A percentile compares a stretch with the other conserved stretches of the same genome.
phyloP scores from a whole-genome alignment of 306 rosid genomes.

The Quercus aquifolioides region DNA sequence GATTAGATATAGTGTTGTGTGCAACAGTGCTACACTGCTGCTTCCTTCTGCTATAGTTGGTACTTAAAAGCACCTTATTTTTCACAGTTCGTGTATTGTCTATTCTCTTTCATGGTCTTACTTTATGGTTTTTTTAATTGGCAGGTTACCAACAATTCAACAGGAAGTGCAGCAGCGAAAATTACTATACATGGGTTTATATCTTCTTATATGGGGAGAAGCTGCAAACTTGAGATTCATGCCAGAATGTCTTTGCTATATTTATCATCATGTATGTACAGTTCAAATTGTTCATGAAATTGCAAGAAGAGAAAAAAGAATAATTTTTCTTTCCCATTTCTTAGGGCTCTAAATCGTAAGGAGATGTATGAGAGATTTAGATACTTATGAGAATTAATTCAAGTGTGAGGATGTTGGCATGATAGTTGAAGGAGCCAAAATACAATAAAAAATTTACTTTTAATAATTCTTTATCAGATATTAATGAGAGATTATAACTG shows the following conservation, averaged over 20 bases:
- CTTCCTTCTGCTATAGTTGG: not conserved
- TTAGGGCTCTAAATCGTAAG: not conserved
- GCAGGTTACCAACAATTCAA: slow-evolving; percentile 93
- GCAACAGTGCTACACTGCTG: not conserved
- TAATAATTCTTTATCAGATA: not conserved
- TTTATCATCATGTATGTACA: slow-evolving; percentile 86
- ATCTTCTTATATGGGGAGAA: slow-evolving; percentile 99
- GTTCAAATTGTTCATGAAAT: not conserved
- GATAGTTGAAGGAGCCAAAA: not conserved
- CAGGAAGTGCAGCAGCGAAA: slow-evolving; percentile 96
- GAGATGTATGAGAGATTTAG: not conserved
- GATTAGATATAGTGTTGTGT: not conserved
- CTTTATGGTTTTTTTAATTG: slow-evolving; percentile 9
- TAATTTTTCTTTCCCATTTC: not conserved
- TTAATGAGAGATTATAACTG: not conserved
- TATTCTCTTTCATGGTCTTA: not conserved
- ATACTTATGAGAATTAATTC: not conserved
- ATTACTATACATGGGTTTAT: slow-evolving; percentile 85
- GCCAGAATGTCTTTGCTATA: slow-evolving; percentile 99
- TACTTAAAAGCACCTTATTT: not conserved
- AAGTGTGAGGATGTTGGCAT: not conserved
- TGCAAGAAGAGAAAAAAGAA: not conserved
- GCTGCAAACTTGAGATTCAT: slow-evolving; percentile 98
- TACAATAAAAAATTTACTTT: not conserved
- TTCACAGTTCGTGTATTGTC: not conserved